These are phyloP conservation scores for Isatis tinctoria DNA, from an alignment of 345 rosid genomes.

Conservation along the genomic window DNA sequence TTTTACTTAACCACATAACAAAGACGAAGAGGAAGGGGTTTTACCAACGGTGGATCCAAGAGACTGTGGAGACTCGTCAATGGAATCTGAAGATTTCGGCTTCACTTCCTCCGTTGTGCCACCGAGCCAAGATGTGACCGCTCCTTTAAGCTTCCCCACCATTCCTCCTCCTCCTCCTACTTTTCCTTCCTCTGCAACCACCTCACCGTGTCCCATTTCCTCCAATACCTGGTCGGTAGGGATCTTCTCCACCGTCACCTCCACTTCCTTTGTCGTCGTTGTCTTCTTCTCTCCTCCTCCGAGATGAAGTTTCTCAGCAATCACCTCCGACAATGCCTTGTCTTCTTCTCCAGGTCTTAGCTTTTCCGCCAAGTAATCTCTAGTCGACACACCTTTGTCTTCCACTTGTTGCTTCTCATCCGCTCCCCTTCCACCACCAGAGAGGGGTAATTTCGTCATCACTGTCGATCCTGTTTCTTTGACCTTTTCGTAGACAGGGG, in stretches of 20 bases:
- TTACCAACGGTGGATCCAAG: constrained; percentile 32
- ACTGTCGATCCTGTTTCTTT: constrained; percentile 41
- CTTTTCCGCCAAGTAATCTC: constrained; percentile 52
- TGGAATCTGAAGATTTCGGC: not conserved
- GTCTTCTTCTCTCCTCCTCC: constrained; percentile 34
- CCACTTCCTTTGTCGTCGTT: constrained; percentile 47
- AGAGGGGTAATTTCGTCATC: constrained; percentile 32
- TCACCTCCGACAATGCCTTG: constrained; percentile 56
- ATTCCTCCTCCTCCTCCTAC: constrained; percentile 35
- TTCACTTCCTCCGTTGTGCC: constrained; percentile 3
- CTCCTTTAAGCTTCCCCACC: constrained; percentile 50
- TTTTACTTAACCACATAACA: not conserved
- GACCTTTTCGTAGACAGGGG: constrained; percentile 48
- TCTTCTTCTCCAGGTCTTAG: constrained; percentile 78
- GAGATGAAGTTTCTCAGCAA: constrained; percentile 42
- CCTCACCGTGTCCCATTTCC: not conserved
- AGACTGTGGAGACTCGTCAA: constrained; percentile 23
- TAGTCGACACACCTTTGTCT: constrained; percentile 48
- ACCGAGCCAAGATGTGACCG: constrained; percentile 57
- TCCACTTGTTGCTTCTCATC: constrained; percentile 14
- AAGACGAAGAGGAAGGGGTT: not conserved
- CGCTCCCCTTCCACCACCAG: constrained; percentile 1
- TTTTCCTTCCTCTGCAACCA: not conserved
- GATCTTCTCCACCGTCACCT: constrained; percentile 37
- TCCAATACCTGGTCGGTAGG: constrained; percentile 12